Evolutionary conservation across 345 rosid species (phyloP).

Genomic region (Murraya koenigii): DNA sequence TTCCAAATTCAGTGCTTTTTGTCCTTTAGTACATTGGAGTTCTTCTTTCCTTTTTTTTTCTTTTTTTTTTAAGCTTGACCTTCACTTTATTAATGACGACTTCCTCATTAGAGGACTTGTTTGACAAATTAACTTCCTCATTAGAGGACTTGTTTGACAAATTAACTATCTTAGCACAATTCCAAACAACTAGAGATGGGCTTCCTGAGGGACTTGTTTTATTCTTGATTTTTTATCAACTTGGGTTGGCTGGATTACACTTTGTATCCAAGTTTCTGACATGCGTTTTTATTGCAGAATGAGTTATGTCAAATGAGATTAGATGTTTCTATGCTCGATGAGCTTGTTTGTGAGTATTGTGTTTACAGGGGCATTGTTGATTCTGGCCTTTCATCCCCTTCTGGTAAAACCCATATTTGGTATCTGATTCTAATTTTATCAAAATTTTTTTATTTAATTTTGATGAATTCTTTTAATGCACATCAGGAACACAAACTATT

Average conservation of each 20-base stretch:
- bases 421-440: conserved; percentile 2
- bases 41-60: too few species aligned
- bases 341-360: conserved; percentile 86
- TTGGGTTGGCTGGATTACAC: neutral
- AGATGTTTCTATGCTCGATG: conserved; percentile 73
- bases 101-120: too few species aligned
- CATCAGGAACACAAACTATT: conserved; percentile 40
- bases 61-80: too few species aligned
- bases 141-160: too few species aligned
- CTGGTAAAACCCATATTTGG: conserved; percentile 36
- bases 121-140: too few species aligned
- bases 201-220: neutral
- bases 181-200: too few species aligned
- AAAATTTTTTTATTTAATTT: conserved; percentile 12
- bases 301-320: conserved; percentile 87
- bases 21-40: too few species aligned
- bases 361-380: conserved; percentile 85
- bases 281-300: conserved; percentile 54
- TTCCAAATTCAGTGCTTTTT: too few species aligned
- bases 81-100: too few species aligned
- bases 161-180: too few species aligned
- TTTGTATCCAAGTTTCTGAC: conserved; percentile 7
- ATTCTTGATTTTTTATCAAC: neutral
- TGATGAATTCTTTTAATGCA: conserved; percentile 8
- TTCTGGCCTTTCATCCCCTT: conserved; percentile 32